Conservation (phyloP, 331 rosid genomes). For the Rhamnella rubrinervis region DNA sequence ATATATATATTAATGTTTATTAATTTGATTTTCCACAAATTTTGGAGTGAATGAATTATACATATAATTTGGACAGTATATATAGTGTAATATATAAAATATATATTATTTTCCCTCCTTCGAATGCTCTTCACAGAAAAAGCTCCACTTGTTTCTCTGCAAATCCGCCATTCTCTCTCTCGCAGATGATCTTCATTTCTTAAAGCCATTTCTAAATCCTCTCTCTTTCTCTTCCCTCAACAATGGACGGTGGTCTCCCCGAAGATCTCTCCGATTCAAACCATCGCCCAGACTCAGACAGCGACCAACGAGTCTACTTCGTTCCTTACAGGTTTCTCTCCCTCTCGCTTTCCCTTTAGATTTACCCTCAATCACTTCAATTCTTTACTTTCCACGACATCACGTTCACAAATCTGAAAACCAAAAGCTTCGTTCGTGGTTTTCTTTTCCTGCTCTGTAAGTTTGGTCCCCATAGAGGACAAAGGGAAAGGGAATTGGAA, state of each 20-base stretch:
- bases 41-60: too few relatives aligned
- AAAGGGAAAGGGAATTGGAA: too few relatives aligned
- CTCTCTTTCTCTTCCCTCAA: conserved; percentile 11
- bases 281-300: conserved; percentile 44
- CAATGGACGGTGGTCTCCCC: conserved; percentile 50
- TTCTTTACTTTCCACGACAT: conserved; percentile 13
- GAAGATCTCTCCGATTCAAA: conserved; percentile 62
- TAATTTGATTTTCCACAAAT: too few relatives aligned
- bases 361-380: conserved; percentile 29
- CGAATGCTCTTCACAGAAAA: conserved; percentile 33
- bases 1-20: too few relatives aligned
- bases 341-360: conserved; percentile 2
- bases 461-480: too few relatives aligned
- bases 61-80: too few relatives aligned
- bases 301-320: conserved; percentile 79
- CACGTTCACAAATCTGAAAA: conserved; percentile 32
- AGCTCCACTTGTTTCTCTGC: conserved; percentile 59
- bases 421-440: neutral
- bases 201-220: conserved; percentile 10
- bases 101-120: conserved; percentile 21
- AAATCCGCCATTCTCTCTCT: conserved; percentile 47
- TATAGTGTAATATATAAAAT: too few relatives aligned
- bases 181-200: conserved; percentile 32
- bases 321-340: conserved; percentile 76
- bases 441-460: too few relatives aligned